Percentiles rank a stretch among this genome's conserved stretches.
phyloP scores from a whole-genome alignment of 371 early-diverging fungal species.

The Ordospora pajunii region DNA sequence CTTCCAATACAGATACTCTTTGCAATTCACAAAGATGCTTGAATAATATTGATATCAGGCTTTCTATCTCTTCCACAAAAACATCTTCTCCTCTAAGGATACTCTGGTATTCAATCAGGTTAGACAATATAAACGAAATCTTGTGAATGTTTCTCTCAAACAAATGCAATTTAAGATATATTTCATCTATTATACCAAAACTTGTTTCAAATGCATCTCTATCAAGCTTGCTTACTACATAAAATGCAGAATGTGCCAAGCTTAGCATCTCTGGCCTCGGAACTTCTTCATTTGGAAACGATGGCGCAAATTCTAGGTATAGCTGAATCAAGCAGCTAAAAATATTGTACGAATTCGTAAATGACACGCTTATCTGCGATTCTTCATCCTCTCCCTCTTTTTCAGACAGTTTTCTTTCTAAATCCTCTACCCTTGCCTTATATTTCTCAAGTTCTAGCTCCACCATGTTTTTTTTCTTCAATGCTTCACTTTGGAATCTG shows the following conservation, averaged over 20 bases:
- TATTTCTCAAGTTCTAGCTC: constrained; percentile 27
- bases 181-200: constrained; percentile 10
- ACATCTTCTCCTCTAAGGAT: not conserved
- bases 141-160: constrained; percentile 19
- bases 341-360: constrained; percentile 18
- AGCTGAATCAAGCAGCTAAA: constrained; percentile 29
- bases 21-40: constrained; percentile 17
- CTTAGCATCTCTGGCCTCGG: constrained; percentile 40
- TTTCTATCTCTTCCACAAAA: constrained; percentile 15
- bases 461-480: constrained; percentile 32
- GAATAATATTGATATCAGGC: constrained; percentile 25
- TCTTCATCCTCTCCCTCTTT: constrained; percentile 7
- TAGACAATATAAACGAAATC: constrained; percentile 31
- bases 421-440: constrained; percentile 16
- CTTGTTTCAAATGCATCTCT: not conserved
- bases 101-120: constrained; percentile 37
- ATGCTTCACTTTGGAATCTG: constrained; percentile 37
- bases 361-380: not conserved
- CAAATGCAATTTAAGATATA: not conserved
- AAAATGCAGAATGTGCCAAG: constrained; percentile 33
- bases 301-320: constrained; percentile 41
- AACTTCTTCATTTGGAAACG: constrained; percentile 8
- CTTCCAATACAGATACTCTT: not conserved
- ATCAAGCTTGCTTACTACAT: not conserved
- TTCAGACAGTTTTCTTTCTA: not conserved